Base-by-base conservation (phyloP, 495 filamentous ascomycete species). In the Trypethelium eluteriae region DNA sequence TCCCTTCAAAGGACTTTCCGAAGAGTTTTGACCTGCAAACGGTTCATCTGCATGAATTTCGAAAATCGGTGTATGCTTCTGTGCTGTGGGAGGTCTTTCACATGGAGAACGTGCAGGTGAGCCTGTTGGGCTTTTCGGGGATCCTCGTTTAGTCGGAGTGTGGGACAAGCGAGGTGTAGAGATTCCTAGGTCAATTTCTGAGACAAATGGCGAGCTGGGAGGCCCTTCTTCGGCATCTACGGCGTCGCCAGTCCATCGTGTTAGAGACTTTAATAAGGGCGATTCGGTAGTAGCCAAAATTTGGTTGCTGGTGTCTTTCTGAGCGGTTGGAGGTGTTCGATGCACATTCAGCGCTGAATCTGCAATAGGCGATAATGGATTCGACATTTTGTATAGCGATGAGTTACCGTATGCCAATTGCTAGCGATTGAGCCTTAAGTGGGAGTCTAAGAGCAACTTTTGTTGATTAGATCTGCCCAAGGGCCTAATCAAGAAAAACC, bases 141-240 rank as follows among this genome's bases (percentile, higher is more conserved):
- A 18, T 10, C 18, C 36, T n/a, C 68, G 57, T 65, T 72, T 71
- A 6, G 39, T 38, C 12, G 71, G 71, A 1, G 71, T 73, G 1
- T 65, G 32, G 16, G 71, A 47, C 7, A 59, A 35, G 14, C n/a
- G 16, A 3, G 72, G 70, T 62, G 72, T 63, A 68, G 70, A 53
- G 44, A 73, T 73, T 50, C 72, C 70, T 46, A 72, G 66, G 66
- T 72, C 74, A 41, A 75, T 68, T 62, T 77, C 75, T 18, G 75
- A 69, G 6, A 76, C 63, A 65, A 78, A 78, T 38, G 76, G 76
- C 44, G 76, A 78, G 65, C 73, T 75, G 1, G 73, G 73, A 14
- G 75, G 74, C 16, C 73, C 73, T 64, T 75, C 70, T 18, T 66
- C 49, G 38, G 62, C 25, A 61, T 70, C 64, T 36, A 70, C 16